phyloP scores from a whole-genome alignment of 1,284 basidiomycete genomes.

The Cryptococcus sp. region DNA sequence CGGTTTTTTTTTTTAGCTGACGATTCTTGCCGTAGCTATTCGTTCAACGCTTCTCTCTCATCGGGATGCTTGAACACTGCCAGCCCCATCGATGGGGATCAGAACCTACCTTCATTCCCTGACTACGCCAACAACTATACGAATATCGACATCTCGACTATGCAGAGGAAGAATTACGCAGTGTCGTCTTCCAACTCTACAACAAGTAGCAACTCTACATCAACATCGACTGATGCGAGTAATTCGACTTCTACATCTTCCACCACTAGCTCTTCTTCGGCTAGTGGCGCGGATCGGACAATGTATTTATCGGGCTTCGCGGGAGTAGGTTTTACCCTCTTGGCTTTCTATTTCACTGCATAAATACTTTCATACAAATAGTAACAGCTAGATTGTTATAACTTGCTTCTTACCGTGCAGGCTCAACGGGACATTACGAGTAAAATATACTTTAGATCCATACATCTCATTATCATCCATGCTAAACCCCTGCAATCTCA shows the following conservation, averaged over 20 bases:
- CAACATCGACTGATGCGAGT: neutral
- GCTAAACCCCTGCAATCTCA: too few species aligned
- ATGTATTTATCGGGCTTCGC: too few species aligned
- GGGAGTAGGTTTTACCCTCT: too few species aligned
- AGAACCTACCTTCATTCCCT: slow-evolving; percentile 30
- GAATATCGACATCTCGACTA: slow-evolving; percentile 21
- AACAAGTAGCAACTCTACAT: neutral
- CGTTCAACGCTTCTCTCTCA: slow-evolving; percentile 23
- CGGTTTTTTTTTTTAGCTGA: neutral
- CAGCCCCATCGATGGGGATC: slow-evolving; percentile 27
- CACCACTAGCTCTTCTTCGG: neutral
- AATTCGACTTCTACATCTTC: neutral
- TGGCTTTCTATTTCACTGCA: too few species aligned
- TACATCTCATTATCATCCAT: too few species aligned
- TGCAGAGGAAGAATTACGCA: neutral
- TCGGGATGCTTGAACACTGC: slow-evolving; percentile 24
- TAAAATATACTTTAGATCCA: too few species aligned
- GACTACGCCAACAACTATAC: slow-evolving; percentile 22
- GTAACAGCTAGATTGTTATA: too few species aligned
- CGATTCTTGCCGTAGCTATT: slow-evolving; percentile 13
- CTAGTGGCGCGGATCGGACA: too few species aligned
- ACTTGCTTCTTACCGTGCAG: too few species aligned
- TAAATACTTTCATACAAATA: too few species aligned
- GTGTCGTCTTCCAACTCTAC: neutral
- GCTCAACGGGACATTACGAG: too few species aligned